Conservation (phyloP, 2,329 filamentous ascomycete species). For the Trichoderma sp. region DNA sequence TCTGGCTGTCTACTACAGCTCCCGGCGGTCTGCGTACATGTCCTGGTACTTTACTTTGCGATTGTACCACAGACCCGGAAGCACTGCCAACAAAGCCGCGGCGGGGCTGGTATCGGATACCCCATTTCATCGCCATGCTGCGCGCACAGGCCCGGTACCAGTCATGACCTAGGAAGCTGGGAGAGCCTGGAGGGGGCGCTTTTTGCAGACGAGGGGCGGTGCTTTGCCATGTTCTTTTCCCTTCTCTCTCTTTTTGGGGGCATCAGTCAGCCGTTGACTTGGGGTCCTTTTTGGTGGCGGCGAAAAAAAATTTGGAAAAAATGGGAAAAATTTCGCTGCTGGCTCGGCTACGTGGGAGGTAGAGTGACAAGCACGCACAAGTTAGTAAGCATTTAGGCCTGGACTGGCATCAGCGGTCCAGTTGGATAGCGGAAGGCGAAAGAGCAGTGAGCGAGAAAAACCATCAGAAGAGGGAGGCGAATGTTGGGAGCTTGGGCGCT, state of each 20-base stretch:
- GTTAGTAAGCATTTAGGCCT: not conserved
- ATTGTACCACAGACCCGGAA: constrained; percentile 22
- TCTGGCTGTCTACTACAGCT: not conserved
- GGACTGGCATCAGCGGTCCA: not conserved
- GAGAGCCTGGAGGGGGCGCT: not conserved
- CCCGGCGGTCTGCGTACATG: constrained; percentile 18
- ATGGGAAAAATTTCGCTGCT: not conserved
- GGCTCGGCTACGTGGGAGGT: not conserved
- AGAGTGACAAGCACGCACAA: not conserved
- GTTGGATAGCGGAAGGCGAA: not conserved
- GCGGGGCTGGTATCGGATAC: constrained; percentile 20
- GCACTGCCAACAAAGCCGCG: constrained; percentile 15
- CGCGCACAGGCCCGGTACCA: not conserved
- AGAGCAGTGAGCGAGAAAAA: not conserved
- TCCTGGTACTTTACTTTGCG: no score
- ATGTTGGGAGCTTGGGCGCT: not conserved
- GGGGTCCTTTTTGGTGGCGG: not conserved
- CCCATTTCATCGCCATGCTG: constrained; percentile 9
- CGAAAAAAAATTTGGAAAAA: not conserved
- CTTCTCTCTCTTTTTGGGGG: not conserved
- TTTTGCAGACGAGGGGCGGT: not conserved
- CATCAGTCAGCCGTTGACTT: not conserved
- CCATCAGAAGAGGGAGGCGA: not conserved
- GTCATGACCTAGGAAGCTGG: not conserved
- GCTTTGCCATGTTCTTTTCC: not conserved